phyloP scores from a whole-genome alignment of 805 yeast genomes.

The Wickerhamomyces rabaulensis region DNA sequence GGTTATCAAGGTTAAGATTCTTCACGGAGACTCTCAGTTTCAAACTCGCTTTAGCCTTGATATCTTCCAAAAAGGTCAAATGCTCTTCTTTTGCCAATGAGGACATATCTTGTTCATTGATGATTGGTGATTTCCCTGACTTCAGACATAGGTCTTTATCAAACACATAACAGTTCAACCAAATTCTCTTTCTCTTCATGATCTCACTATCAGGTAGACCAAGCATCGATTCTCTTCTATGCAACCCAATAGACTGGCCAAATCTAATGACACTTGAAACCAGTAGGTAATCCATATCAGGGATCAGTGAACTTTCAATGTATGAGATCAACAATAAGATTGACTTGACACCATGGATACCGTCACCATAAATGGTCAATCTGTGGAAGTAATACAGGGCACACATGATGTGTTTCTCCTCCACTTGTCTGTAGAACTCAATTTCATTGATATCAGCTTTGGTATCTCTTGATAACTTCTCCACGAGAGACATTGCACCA shows the following conservation, averaged over 20 bases:
- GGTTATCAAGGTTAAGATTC: slow-evolving; percentile 1
- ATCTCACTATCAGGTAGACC: slow-evolving; percentile 31
- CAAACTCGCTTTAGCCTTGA: not conserved
- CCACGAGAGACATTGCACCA: slow-evolving; percentile 1
- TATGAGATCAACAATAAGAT: slow-evolving; percentile 38
- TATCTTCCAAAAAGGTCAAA: not conserved
- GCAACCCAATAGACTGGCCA: slow-evolving; percentile 51
- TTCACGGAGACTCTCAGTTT: not conserved
- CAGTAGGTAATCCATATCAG: slow-evolving; percentile 36
- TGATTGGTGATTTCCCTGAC: slow-evolving; percentile 40
- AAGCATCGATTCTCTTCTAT: slow-evolving; percentile 37
- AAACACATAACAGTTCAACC: slow-evolving; percentile 40
- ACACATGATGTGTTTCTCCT: slow-evolving; percentile 9
- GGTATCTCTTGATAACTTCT: not conserved
- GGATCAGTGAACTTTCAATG: slow-evolving; percentile 28
- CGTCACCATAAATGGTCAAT: slow-evolving; percentile 41
- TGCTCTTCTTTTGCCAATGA: slow-evolving; percentile 14
- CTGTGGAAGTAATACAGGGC: slow-evolving; percentile 46
- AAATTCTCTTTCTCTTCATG: slow-evolving; percentile 32
- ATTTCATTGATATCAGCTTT: slow-evolving; percentile 1
- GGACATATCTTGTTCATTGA: slow-evolving; percentile 35
- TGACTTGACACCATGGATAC: slow-evolving; percentile 42
- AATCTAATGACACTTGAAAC: slow-evolving; percentile 40
- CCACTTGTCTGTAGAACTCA: slow-evolving; percentile 1
- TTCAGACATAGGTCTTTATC: slow-evolving; percentile 40